Base-by-base conservation (phyloP, 2,329 filamentous ascomycete genomes). In the Talaromyces funiculosus region DNA sequence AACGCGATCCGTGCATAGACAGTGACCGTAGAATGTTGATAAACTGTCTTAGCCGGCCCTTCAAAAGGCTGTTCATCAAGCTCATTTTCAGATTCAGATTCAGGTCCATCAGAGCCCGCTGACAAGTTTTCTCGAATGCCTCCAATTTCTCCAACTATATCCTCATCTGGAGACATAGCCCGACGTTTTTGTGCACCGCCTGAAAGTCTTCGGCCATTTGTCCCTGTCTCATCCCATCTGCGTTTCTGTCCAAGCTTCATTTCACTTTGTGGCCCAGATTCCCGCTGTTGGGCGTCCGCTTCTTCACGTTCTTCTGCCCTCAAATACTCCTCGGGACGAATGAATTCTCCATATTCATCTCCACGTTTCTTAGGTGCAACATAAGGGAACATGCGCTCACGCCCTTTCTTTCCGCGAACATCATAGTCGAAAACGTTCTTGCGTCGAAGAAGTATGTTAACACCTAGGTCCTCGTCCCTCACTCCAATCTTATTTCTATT, bases 371-470 rank as follows among this genome's bases (percentile, higher is more conserved):
- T 83, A 56, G 91, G 86, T 24, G 92, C 85, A 0, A 92, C 85
- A 57, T 95, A 87, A 0, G 94, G 94, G 71, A 97, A 97, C 78
- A 96, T 89, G 64, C 92, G 87, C 71, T 99, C 94, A 59, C 92
- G 84, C 3, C 94, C 94, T 71, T 90, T 95, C 73, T 96, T 97
- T 37, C 89, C 90, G 42, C 91, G 84, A 1, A 97, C 89, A 69
- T 97, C 91, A 67, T 90, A 99, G 73, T 99, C 94, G 72, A 94
- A 90, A n/a, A 95, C 86, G 14, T 88, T 90, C 71, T 92, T 95
- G 66, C 90, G 88, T 67, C 94, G 90, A 42, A 97, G 82, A 9
- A 99, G 80, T 53, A 99, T 85, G 66, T 95, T 97, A 65, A 97
- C 86, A 18, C 94, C 94, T 3, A 97, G 81, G 67, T 97, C 94